These are phyloP conservation scores for Cyberlindnera xishuangbannaensis DNA, from an alignment of 805 yeast genomes.

Conservation along the genomic window DNA sequence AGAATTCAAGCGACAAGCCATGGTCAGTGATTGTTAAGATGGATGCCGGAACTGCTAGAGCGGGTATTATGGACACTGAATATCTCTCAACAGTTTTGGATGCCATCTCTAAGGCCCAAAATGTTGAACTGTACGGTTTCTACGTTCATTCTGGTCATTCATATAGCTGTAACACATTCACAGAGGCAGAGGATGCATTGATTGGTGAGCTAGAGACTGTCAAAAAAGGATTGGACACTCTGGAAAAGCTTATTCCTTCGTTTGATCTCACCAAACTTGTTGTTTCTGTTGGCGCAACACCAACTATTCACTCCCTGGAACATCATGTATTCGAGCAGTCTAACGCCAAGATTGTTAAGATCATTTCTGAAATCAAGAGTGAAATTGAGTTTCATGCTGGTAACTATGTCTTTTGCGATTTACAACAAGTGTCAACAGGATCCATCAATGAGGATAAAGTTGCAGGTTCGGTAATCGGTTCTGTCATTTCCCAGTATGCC, in stretches of 20 bases:
- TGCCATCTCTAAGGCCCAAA: slow-evolving; percentile 24
- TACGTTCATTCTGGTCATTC: slow-evolving; percentile 82
- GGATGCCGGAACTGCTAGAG: slow-evolving; percentile 67
- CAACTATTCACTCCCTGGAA: slow-evolving; percentile 62
- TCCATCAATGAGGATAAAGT: slow-evolving; percentile 42
- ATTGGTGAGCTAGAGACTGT: slow-evolving; percentile 55
- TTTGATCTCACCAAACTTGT: slow-evolving; percentile 36
- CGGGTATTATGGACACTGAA: slow-evolving; percentile 42
- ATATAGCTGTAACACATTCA: slow-evolving; percentile 41
- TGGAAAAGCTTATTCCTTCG: slow-evolving; percentile 30
- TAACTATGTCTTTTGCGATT: slow-evolving; percentile 65
- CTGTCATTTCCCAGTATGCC: slow-evolving; percentile 55
- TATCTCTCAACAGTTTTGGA: slow-evolving; percentile 34
- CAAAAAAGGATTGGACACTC: slow-evolving; percentile 40
- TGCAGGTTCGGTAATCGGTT: slow-evolving; percentile 50
- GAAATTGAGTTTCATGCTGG: slow-evolving; percentile 75
- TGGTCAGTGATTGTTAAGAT: slow-evolving; percentile 69
- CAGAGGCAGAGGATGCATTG: slow-evolving; percentile 42
- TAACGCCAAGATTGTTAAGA: slow-evolving; percentile 10
- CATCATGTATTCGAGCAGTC: slow-evolving; percentile 17
- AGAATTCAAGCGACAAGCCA: slow-evolving; percentile 24
- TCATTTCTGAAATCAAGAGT: slow-evolving; percentile 29
- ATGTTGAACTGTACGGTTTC: slow-evolving; percentile 53
- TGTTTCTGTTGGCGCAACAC: slow-evolving; percentile 78
- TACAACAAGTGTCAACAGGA: slow-evolving; percentile 72